phyloP scores from a whole-genome alignment of 345 rosid species.

The Boechera stricta region DNA sequence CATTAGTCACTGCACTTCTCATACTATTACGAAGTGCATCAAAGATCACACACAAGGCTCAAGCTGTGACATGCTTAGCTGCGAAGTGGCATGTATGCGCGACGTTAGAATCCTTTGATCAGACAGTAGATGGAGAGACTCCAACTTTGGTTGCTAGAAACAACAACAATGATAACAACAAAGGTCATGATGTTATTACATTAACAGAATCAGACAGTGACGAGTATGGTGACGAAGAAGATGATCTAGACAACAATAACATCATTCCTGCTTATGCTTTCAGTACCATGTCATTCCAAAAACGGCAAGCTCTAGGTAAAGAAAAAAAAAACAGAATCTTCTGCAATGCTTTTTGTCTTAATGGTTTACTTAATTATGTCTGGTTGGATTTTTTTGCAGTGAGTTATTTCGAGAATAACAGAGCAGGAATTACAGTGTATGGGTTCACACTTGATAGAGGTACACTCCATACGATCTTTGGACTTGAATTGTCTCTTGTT shows the following conservation, averaged over 20 bases:
- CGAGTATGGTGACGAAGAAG: constrained; percentile 78
- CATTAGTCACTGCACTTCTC: constrained; percentile 70
- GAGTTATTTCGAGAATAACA: constrained; percentile 88
- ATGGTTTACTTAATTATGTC: constrained; percentile 7
- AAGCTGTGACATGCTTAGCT: constrained; percentile 82
- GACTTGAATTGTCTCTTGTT: constrained; percentile 85
- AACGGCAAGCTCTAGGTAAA: constrained; percentile 90
- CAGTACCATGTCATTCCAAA: constrained; percentile 85
- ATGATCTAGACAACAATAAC: constrained; percentile 72
- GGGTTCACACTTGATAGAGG: constrained; percentile 86
- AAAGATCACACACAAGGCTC: constrained; percentile 96
- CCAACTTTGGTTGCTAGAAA: constrained; percentile 49
- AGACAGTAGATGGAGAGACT: constrained; percentile 70
- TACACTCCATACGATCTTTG: constrained; percentile 85
- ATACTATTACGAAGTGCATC: constrained; percentile 82
- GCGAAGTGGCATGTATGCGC: constrained; percentile 96
- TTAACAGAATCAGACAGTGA: constrained; percentile 55
- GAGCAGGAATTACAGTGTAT: constrained; percentile 84
- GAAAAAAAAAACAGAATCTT: constrained; percentile 1
- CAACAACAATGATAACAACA: constrained; percentile 16
- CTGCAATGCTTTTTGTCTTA: not conserved
- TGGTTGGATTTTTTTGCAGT: constrained; percentile 53
- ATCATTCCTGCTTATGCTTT: constrained; percentile 70
- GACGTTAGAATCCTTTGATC: constrained; percentile 67
- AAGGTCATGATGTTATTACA: constrained; percentile 31